These are phyloP conservation scores for Ormosia emarginata DNA, from an alignment of 306 rosid genomes.

Conservation along the genomic window DNA sequence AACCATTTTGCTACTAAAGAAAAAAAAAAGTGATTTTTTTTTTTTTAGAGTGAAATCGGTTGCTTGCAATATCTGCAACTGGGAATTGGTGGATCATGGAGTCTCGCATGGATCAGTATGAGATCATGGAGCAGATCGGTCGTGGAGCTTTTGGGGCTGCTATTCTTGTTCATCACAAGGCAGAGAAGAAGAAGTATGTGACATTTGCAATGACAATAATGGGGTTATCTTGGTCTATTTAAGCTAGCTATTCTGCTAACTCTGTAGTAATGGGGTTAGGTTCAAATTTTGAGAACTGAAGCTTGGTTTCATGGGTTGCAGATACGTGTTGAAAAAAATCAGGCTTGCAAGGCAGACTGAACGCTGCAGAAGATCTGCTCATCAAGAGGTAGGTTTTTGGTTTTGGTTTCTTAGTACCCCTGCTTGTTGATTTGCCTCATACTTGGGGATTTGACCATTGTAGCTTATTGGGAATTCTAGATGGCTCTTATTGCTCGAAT, in stretches of 20 bases:
- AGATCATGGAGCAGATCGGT: slow-evolving; percentile 99
- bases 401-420: background rate
- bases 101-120: slow-evolving; percentile 93
- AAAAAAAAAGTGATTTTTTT: background rate
- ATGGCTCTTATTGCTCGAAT: slow-evolving; percentile 94
- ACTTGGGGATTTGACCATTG: slow-evolving; percentile 4
- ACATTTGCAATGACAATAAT: too few relatives aligned
- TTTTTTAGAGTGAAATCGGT: background rate
- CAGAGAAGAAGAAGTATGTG: slow-evolving; percentile 65
- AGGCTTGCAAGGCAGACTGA: slow-evolving; percentile 94
- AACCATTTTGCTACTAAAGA: background rate
- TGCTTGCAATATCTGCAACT: background rate
- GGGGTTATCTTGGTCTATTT: background rate
- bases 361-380: slow-evolving; percentile 92
- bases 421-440: slow-evolving; percentile 1
- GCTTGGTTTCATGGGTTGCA: slow-evolving; percentile 34
- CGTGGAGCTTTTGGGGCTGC: slow-evolving; percentile 98
- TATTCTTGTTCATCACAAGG: slow-evolving; percentile 79
- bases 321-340: slow-evolving; percentile 97
- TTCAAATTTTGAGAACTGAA: background rate
- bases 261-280: background rate
- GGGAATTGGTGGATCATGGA: slow-evolving; percentile 44
- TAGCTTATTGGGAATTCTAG: slow-evolving; percentile 34
- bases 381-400: slow-evolving; percentile 71
- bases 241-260: background rate